A percentile compares a stretch with the other conserved stretches of the same genome.
Evolutionary conservation across 2,329 filamentous ascomycete genomes (phyloP).

Genomic region (Incumbomyces lentus): DNA sequence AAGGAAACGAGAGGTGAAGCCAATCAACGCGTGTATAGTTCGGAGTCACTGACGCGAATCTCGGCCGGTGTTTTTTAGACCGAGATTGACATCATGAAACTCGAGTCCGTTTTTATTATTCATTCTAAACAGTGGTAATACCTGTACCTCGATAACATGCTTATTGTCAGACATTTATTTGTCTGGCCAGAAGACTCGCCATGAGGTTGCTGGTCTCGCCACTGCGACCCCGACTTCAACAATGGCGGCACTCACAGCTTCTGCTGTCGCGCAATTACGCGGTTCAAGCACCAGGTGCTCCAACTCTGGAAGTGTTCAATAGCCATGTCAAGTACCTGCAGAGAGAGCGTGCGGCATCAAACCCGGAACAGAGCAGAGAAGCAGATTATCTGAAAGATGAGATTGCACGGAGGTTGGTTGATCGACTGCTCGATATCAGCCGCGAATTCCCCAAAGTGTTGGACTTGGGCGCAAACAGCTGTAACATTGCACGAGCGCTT

Average conservation of each 20-base stretch:
- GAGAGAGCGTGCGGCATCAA: slow-evolving; percentile 69
- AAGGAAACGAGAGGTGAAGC: neutral
- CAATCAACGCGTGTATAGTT: slow-evolving; percentile 1
- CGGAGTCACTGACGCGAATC: neutral
- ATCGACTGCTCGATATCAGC: slow-evolving; percentile 86
- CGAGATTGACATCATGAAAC: slow-evolving; percentile 11
- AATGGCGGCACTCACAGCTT: slow-evolving; percentile 5
- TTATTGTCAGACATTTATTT: slow-evolving; percentile 15
- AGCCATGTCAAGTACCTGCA: slow-evolving; percentile 77
- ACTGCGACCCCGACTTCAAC: slow-evolving; percentile 9
- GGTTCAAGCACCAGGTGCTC: slow-evolving; percentile 63
- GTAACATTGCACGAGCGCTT: slow-evolving; percentile 76
- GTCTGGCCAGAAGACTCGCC: slow-evolving; percentile 10
- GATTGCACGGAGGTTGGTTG: slow-evolving; percentile 71
- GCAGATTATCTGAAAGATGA: slow-evolving; percentile 93
- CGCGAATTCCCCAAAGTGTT: slow-evolving; percentile 73
- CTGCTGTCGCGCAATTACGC: slow-evolving; percentile 48
- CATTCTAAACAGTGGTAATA: neutral
- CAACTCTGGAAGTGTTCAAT: slow-evolving; percentile 86
- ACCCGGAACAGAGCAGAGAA: slow-evolving; percentile 61
- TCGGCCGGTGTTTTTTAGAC: slow-evolving; percentile 2
- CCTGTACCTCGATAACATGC: neutral
- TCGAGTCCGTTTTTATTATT: neutral
- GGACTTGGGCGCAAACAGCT: slow-evolving; percentile 90
- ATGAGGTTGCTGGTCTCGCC: slow-evolving; percentile 18